Percentiles rank a stretch among this genome's conserved stretches.
Conservation (phyloP, 2,329 filamentous ascomycete genomes). For the Cryphonectria nitschkei region DNA sequence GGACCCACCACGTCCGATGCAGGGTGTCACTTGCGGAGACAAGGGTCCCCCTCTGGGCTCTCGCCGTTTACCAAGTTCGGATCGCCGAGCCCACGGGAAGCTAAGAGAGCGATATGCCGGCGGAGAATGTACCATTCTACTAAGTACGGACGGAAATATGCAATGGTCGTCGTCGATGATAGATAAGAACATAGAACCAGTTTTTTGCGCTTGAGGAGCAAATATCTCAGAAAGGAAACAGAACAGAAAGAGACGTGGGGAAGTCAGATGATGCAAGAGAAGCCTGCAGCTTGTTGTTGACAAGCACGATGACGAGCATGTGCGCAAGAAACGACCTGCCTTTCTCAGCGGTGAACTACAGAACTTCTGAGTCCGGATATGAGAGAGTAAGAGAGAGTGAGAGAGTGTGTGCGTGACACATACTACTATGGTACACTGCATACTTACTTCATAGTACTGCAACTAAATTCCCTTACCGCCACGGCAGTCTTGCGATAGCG, state of each 20-base stretch:
- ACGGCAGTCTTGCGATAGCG: not conserved
- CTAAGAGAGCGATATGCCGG: not conserved
- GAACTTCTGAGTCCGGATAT: not conserved
- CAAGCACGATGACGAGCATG: not conserved
- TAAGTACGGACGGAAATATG: too few relatives aligned
- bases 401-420: not conserved
- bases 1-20: not conserved
- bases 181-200: too few relatives aligned
- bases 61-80: not conserved
- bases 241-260: not conserved
- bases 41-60: not conserved
- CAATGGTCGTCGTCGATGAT: not conserved
- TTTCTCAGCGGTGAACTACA: not conserved
- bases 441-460: not conserved
- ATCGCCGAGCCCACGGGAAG: not conserved
- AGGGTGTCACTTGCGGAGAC: not conserved
- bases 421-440: not conserved
- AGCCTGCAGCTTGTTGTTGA: not conserved
- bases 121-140: not conserved
- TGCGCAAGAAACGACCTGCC: not conserved
- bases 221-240: conserved; percentile 1
- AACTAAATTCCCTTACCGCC: not conserved
- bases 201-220: too few relatives aligned
- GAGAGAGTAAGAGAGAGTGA: too few relatives aligned
- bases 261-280: not conserved